Conservation (phyloP, 768 basidiomycete genomes). For the Leccinum longicurvipes region DNA sequence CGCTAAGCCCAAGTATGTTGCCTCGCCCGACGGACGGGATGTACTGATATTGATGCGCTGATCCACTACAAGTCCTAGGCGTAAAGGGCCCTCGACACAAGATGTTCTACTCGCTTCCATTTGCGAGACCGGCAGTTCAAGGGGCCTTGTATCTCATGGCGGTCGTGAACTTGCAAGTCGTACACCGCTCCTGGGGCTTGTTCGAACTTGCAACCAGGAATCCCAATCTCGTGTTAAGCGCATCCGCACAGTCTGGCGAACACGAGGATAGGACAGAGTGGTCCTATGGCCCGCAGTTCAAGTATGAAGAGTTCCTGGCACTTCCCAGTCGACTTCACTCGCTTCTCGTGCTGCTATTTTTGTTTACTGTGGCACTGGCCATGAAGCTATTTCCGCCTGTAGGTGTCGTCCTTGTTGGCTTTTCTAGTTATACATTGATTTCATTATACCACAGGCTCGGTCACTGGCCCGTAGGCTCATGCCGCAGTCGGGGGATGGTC, state of each 20-base stretch:
- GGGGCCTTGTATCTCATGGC: constrained; percentile 46
- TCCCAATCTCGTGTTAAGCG: constrained; percentile 13
- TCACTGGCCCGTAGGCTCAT: constrained; percentile 51
- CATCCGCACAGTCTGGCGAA: constrained; percentile 15
- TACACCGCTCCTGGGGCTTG: constrained; percentile 57
- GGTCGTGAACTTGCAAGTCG: constrained; percentile 43
- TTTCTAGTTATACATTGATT: neutral
- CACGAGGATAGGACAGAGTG: constrained; percentile 17
- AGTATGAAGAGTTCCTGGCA: constrained; percentile 69
- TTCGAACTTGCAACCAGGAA: constrained; percentile 33
- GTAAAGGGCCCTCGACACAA: constrained; percentile 25
- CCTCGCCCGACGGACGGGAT: neutral
- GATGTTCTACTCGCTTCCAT: constrained; percentile 38
- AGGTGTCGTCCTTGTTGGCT: constrained; percentile 12
- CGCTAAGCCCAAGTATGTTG: constrained; percentile 42
- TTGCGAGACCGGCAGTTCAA: constrained; percentile 29
- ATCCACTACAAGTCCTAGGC: constrained; percentile 30
- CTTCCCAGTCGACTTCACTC: constrained; percentile 40
- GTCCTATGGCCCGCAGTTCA: constrained; percentile 68
- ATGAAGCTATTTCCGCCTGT: constrained; percentile 38
- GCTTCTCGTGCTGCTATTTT: constrained; percentile 37
- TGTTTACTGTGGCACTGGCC: constrained; percentile 17
- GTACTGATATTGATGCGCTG: neutral
- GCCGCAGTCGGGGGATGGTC: constrained; percentile 57
- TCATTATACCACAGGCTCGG: constrained; percentile 37